These are phyloP conservation scores for Oemleria cerasiformis DNA, from an alignment of 306 rosid genomes.

Conservation along the genomic window DNA sequence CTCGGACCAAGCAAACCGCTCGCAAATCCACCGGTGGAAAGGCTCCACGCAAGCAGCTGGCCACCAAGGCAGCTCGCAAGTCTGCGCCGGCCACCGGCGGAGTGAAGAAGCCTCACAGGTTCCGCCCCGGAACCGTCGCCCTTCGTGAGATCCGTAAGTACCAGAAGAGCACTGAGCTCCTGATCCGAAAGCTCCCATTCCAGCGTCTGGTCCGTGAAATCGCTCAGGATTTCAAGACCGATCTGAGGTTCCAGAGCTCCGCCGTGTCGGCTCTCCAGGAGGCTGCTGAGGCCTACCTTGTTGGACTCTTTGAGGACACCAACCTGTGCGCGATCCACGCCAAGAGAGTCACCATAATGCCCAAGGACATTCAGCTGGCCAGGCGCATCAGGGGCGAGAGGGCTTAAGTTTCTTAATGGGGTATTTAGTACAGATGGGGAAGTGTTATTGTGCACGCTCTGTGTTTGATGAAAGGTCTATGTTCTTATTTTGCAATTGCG, in stretches of 20 bases:
- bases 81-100: conserved; percentile 39
- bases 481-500: background rate
- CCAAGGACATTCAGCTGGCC: conserved; percentile 29
- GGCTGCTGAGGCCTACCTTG: conserved; percentile 30
- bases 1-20: conserved; percentile 37
- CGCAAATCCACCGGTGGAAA: conserved; percentile 36
- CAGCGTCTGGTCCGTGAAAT: conserved; percentile 32
- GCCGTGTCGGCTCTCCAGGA: conserved; percentile 34
- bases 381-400: conserved; percentile 35
- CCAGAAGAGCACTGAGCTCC: conserved; percentile 35
- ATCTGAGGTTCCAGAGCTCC: conserved; percentile 35
- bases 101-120: conserved; percentile 38
- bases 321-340: conserved; percentile 34
- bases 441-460: background rate
- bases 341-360: conserved; percentile 32
- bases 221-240: conserved; percentile 36
- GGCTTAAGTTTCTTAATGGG: background rate
- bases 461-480: background rate
- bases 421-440: background rate
- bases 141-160: conserved; percentile 36
- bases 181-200: conserved; percentile 32
- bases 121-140: conserved; percentile 33
- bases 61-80: conserved; percentile 35
- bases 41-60: conserved; percentile 37
- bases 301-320: conserved; percentile 31